These are phyloP conservation scores for Sphaerulina vaccinii DNA, from an alignment of 2,329 filamentous ascomycete species.

Conservation along the genomic window DNA sequence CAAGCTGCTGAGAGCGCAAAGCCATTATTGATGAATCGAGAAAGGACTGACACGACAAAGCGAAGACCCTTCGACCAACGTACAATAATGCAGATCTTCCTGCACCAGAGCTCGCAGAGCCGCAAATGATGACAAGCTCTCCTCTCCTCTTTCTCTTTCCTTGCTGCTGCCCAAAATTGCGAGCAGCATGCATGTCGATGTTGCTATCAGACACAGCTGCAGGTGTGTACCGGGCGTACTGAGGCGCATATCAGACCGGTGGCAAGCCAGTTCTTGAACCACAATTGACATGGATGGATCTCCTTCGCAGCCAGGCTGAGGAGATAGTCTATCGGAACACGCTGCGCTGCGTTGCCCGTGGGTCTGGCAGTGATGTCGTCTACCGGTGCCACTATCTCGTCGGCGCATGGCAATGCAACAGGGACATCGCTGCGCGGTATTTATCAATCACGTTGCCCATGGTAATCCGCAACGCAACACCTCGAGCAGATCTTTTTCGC, in stretches of 20 bases:
- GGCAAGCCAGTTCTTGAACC: conserved; percentile 6
- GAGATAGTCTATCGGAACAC: neutral
- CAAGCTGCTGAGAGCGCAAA: too few species aligned
- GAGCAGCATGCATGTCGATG: neutral
- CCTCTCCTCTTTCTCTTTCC: neutral
- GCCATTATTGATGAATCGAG: too few species aligned
- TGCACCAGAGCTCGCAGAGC: conserved; percentile 2
- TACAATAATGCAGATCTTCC: too few species aligned
- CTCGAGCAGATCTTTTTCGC: neutral
- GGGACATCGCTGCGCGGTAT: neutral
- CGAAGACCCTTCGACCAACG: too few species aligned
- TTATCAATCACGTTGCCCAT: neutral
- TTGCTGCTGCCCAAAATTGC: neutral
- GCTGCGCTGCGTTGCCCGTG: too few species aligned
- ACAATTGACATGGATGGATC: conserved; percentile 1
- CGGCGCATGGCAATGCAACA: neutral
- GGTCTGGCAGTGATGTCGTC: too few species aligned
- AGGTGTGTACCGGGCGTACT: neutral
- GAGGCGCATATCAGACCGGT: conserved; percentile 10
- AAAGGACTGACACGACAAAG: too few species aligned
- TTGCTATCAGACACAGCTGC: neutral
- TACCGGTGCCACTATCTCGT: neutral
- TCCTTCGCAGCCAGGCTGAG: neutral
- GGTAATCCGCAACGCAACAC: neutral
- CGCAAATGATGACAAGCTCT: conserved; percentile 1